A percentile compares a stretch with the other conserved stretches of the same genome.
phyloP scores from a whole-genome alignment of 2,329 filamentous ascomycete genomes.

The Aspergillus ibericus region DNA sequence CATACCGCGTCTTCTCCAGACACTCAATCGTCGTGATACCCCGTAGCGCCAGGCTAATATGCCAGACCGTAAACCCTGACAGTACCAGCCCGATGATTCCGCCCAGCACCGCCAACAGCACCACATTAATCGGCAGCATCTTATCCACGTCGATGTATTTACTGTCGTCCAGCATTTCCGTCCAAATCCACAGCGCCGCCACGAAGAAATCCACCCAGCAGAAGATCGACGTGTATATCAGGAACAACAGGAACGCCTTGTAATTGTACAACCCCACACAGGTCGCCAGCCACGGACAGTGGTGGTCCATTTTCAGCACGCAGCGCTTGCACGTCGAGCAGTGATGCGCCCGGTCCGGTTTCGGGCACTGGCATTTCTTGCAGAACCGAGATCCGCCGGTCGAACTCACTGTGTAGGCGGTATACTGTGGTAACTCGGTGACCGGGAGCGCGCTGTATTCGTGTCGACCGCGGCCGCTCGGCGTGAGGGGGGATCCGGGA shows the following conservation, averaged over 20 bases:
- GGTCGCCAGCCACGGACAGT: constrained; percentile 96
- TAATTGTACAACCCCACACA: constrained; percentile 94
- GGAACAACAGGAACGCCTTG: constrained; percentile 90
- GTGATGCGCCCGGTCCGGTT: constrained; percentile 94
- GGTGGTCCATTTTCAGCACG: constrained; percentile 99
- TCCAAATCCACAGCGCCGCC: constrained; percentile 78
- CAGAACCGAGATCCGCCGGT: constrained; percentile 86
- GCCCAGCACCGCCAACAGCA: constrained; percentile 79
- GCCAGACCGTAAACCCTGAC: constrained; percentile 87
- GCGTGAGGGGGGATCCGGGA: constrained; percentile 66
- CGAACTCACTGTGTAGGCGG: constrained; percentile 87
- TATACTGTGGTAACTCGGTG: constrained; percentile 61
- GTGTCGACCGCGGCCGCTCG: constrained; percentile 30
- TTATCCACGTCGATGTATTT: constrained; percentile 64
- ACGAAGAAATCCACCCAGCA: constrained; percentile 79
- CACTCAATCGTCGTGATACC: constrained; percentile 96
- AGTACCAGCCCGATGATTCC: constrained; percentile 91
- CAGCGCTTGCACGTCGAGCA: constrained; percentile 93
- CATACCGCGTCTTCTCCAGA: constrained; percentile 91
- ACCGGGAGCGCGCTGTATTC: constrained; percentile 78
- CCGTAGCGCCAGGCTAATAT: constrained; percentile 74
- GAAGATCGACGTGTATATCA: constrained; percentile 85
- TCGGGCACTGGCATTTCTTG: constrained; percentile 94
- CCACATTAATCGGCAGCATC: constrained; percentile 84
- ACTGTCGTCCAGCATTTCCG: constrained; percentile 70